A percentile compares a stretch with the other conserved stretches of the same genome.
Conservation (phyloP, 2,329 filamentous ascomycete species). For the Aspergillus aculeatinus region DNA sequence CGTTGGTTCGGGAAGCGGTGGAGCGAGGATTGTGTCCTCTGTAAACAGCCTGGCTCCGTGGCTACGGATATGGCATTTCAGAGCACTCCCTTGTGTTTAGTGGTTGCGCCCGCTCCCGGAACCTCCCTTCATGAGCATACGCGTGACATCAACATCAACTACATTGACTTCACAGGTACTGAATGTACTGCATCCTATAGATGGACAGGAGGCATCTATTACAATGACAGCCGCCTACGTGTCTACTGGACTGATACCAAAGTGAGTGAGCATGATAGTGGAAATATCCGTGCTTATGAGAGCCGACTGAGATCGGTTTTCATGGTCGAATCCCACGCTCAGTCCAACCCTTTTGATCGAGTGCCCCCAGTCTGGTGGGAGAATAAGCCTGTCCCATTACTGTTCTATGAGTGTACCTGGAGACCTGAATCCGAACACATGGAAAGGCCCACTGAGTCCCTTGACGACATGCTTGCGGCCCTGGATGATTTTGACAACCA, state of each 20-base stretch:
- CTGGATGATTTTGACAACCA: neutral
- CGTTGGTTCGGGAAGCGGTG: constrained; percentile 16
- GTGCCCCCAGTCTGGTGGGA: constrained; percentile 30
- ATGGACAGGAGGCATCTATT: constrained; percentile 42
- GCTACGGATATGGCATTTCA: constrained; percentile 16
- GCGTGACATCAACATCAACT: constrained; percentile 25
- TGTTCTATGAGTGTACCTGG: constrained; percentile 38
- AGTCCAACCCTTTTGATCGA: constrained; percentile 15
- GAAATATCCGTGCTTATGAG: constrained; percentile 33
- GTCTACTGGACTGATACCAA: constrained; percentile 35
- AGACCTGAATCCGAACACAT: constrained; percentile 25
- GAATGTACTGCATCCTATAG: constrained; percentile 30
- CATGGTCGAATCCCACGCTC: constrained; percentile 28
- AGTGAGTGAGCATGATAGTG: constrained; percentile 25
- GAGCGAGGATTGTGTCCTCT: constrained; percentile 9
- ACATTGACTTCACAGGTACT: constrained; percentile 18
- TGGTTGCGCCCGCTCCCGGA: constrained; percentile 20
- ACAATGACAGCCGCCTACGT: constrained; percentile 19
- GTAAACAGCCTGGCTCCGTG: constrained; percentile 6
- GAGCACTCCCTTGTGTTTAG: constrained; percentile 32
- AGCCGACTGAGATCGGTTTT: constrained; percentile 24
- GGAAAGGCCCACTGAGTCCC: constrained; percentile 10
- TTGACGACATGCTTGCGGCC: constrained; percentile 15
- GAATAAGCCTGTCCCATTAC: constrained; percentile 22
- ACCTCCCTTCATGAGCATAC: constrained; percentile 26